These are phyloP conservation scores for Fonsecaea pedrosoi DNA, from an alignment of 2,329 filamentous ascomycete species.

Conservation along the genomic window DNA sequence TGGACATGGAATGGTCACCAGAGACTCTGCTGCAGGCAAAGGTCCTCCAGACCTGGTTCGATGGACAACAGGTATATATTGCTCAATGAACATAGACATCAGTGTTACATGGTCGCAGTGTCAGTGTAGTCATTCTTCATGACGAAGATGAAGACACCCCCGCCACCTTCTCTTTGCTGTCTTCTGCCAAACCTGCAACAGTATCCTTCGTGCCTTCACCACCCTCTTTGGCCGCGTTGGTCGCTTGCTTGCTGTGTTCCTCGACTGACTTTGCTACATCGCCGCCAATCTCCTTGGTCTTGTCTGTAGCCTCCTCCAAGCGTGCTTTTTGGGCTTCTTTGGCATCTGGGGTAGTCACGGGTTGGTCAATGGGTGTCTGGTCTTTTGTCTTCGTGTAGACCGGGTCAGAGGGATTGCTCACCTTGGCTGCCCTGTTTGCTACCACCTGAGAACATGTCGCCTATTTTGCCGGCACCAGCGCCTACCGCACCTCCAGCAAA, in stretches of 20 bases:
- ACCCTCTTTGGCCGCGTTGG: constrained; percentile 18
- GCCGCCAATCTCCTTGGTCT: constrained; percentile 26
- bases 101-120: background rate
- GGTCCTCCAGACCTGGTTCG: constrained; percentile 56
- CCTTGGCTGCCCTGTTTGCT: constrained; percentile 24
- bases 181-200: constrained; percentile 18
- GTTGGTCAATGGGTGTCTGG: background rate
- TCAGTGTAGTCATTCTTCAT: background rate
- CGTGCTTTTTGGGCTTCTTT: constrained; percentile 24
- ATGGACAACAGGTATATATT: constrained; percentile 47
- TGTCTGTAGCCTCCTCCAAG: constrained; percentile 25
- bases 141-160: constrained; percentile 32
- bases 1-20: constrained; percentile 50
- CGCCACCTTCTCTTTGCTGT: constrained; percentile 28
- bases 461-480: constrained; percentile 34
- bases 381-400: background rate
- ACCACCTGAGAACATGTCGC: constrained; percentile 29
- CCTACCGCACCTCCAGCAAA: constrained; percentile 36
- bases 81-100: constrained; percentile 8
- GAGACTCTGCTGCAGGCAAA: constrained; percentile 51
- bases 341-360: constrained; percentile 12
- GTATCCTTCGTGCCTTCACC: constrained; percentile 18
- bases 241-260: constrained; percentile 30
- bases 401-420: background rate
- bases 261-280: constrained; percentile 21